These are phyloP conservation scores for Plasmodium ovale DNA, from an alignment of 169 alveolate genomes.

Conservation along the genomic window DNA sequence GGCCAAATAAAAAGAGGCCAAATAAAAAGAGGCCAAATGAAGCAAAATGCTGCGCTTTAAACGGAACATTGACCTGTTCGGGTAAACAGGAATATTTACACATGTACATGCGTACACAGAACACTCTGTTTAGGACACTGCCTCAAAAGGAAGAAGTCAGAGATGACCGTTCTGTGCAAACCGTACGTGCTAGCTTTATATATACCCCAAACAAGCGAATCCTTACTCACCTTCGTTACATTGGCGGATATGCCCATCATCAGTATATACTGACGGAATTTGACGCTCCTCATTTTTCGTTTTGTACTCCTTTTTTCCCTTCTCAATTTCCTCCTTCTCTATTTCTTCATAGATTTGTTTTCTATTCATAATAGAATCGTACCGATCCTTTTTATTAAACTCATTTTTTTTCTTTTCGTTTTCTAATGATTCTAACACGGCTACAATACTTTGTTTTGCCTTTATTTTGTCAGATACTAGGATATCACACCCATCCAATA, in stretches of 20 bases:
- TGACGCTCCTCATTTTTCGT: conserved; percentile 55
- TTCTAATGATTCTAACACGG: conserved; percentile 77
- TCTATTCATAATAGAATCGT: conserved; percentile 79
- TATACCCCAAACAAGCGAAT: too few relatives aligned
- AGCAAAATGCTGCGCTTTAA: too few relatives aligned
- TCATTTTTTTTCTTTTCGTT: conserved; percentile 26
- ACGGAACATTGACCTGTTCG: too few relatives aligned
- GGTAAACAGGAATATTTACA: too few relatives aligned
- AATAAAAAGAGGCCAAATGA: too few relatives aligned
- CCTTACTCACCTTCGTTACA: conserved; percentile 89
- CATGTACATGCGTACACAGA: too few relatives aligned
- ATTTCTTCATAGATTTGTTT: conserved; percentile 79
- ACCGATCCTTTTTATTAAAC: conserved; percentile 28
- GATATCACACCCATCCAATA: conserved; percentile 90
- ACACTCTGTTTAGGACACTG: too few relatives aligned
- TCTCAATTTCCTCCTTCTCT: conserved; percentile 48
- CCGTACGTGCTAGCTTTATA: too few relatives aligned
- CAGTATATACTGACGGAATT: conserved; percentile 82
- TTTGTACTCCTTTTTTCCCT: conserved; percentile 35
- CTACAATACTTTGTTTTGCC: conserved; percentile 84
- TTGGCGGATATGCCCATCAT: conserved; percentile 90
- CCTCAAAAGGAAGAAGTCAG: too few relatives aligned
- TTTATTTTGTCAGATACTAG: conserved; percentile 86
- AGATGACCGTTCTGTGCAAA: too few relatives aligned
- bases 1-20: too few relatives aligned